A percentile compares a stretch with the other conserved stretches of the same genome.
These are phyloP conservation scores for Claviceps capensis DNA, from an alignment of 2,329 filamentous ascomycete species.

Conservation along the genomic window DNA sequence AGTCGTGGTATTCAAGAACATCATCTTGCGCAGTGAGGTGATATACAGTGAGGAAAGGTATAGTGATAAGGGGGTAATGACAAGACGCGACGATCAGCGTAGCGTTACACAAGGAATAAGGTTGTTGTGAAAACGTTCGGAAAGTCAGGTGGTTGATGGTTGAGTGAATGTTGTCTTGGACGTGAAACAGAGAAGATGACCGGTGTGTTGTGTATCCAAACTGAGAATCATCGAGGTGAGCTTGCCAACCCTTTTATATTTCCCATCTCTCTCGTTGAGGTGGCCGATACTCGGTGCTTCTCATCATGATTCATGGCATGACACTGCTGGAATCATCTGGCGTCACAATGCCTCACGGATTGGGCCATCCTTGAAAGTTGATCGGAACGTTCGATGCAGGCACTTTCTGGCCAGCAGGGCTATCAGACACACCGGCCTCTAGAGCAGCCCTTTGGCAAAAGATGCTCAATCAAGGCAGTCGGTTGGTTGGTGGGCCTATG, in stretches of 20 bases:
- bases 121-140: not conserved
- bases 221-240: no score
- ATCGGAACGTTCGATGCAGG: not conserved
- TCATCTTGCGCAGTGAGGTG: not conserved
- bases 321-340: no score
- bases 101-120: not conserved
- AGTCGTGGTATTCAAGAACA: constrained; percentile 11
- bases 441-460: not conserved
- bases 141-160: not conserved
- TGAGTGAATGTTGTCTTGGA: not conserved
- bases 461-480: not conserved
- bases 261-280: not conserved
- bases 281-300: not conserved
- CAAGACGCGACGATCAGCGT: not conserved
- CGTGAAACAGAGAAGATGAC: not conserved
- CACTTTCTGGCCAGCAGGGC: not conserved
- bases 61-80: no score
- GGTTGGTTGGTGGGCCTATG: not conserved
- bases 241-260: not conserved
- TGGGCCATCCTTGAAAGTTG: not conserved
- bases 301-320: no score
- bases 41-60: no score
- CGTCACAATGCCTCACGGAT: not conserved
- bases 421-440: no score
- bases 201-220: no score